Evolutionary conservation across 306 rosid species (phyloP).

Genomic region (Quercus cerris): DNA sequence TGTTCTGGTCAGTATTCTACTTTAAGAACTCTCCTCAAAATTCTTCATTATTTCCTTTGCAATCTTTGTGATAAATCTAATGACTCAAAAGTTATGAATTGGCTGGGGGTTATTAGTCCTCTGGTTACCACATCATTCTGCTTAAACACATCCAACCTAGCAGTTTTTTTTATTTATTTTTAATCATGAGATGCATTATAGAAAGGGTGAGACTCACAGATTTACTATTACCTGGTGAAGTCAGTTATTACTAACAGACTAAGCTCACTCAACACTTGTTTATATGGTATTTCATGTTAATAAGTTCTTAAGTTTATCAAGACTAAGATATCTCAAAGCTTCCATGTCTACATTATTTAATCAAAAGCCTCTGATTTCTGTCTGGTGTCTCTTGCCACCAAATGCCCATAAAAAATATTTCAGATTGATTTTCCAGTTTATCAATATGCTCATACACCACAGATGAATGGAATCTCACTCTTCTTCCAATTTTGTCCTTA

Average conservation of each 20-base stretch:
- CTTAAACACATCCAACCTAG: not conserved
- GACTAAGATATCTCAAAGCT: no score
- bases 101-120: not conserved
- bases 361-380: no score
- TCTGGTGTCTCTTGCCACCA: no score
- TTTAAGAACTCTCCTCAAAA: not conserved
- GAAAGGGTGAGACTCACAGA: not conserved
- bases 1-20: conserved; percentile 58
- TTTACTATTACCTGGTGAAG: not conserved
- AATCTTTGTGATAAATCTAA: not conserved
- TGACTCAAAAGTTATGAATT: not conserved
- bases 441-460: no score
- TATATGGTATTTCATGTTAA: no score
- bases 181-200: not conserved
- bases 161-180: not conserved
- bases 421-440: no score
- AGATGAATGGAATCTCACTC: not conserved
- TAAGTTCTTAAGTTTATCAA: no score
- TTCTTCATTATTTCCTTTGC: not conserved
- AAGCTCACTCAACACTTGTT: no score
- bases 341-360: no score
- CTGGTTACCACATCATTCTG: not conserved
- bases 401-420: no score
- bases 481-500: no score
- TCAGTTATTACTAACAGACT: not conserved